Conservation (phyloP, 495 filamentous ascomycete species). For the Aspergillus nidulans region DNA sequence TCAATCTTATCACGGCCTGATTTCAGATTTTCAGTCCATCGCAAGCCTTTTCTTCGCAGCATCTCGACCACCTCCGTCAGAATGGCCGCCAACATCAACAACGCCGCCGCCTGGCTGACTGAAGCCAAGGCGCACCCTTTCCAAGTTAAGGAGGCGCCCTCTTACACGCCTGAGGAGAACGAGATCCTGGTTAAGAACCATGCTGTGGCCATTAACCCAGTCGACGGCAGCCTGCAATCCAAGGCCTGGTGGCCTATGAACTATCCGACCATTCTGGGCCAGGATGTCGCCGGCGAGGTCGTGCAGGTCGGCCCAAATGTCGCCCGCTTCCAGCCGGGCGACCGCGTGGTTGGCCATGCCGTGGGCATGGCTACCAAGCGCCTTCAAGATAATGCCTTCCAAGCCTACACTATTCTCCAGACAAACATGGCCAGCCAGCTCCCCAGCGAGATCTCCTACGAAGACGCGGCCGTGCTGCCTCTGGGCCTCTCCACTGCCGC, state of each 20-base stretch:
- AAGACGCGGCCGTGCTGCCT: constrained; percentile 35
- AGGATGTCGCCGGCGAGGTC: constrained; percentile 41
- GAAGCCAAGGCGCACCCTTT: constrained; percentile 27
- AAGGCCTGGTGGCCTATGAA: constrained; percentile 5
- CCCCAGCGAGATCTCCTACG: constrained; percentile 20
- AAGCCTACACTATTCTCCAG: constrained; percentile 23
- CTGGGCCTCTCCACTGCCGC: constrained; percentile 49
- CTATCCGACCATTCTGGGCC: constrained; percentile 36
- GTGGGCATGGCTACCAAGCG: constrained; percentile 14
- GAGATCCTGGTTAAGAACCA: constrained; percentile 34
- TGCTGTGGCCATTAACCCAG: constrained; percentile 41
- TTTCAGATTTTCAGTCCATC: no score
- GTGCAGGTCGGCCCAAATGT: constrained; percentile 29
- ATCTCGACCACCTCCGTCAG: neutral
- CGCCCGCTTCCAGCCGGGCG: constrained; percentile 23
- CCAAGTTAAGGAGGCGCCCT: constrained; percentile 30
- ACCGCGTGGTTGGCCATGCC: constrained; percentile 25
- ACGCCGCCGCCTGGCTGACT: constrained; percentile 35
- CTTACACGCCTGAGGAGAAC: constrained; percentile 24
- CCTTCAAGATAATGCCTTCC: constrained; percentile 25
- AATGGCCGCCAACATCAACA: neutral
- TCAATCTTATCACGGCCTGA: no score
- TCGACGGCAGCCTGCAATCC: constrained; percentile 28
- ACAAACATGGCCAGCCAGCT: constrained; percentile 7
- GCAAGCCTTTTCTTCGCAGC: neutral